Conservation (phyloP, 2,329 filamentous ascomycete species). For the Cladosporium sphaerospermum region DNA sequence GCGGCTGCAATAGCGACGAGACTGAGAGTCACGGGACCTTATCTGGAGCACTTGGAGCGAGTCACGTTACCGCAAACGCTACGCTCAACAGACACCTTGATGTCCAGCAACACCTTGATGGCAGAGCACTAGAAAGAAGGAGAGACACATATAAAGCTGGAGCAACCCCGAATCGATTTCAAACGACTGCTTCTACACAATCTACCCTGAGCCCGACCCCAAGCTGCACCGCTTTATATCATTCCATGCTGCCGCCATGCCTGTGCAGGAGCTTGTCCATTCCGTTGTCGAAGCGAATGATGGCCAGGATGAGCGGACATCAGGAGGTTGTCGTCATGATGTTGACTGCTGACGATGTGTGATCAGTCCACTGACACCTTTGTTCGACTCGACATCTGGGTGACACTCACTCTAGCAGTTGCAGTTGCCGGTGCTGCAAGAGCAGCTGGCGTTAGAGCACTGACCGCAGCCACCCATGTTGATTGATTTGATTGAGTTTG, state of each 20-base stretch:
- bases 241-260: background rate
- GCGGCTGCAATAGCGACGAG: slow-evolving; percentile 1
- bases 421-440: slow-evolving; percentile 26
- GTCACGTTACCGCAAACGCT: background rate
- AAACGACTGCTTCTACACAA: background rate
- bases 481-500: slow-evolving; percentile 16
- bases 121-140: background rate
- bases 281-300: slow-evolving; percentile 8
- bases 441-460: slow-evolving; percentile 27
- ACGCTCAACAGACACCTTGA: slow-evolving; percentile 9
- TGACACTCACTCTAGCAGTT: slow-evolving; percentile 18
- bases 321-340: slow-evolving; percentile 1
- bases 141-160: background rate
- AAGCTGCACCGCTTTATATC: background rate
- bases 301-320: slow-evolving; percentile 3
- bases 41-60: background rate
- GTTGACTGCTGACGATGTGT: background rate
- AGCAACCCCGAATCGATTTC: slow-evolving; percentile 2
- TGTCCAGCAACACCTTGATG: background rate
- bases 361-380: background rate
- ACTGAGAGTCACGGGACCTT: background rate
- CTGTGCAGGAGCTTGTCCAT: slow-evolving; percentile 2
- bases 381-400: background rate
- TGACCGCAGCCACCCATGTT: slow-evolving; percentile 28
- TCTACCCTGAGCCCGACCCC: background rate